These are phyloP conservation scores for Tetrapisispora phaffii DNA, from an alignment of 805 yeast genomes.

Conservation along the genomic window DNA sequence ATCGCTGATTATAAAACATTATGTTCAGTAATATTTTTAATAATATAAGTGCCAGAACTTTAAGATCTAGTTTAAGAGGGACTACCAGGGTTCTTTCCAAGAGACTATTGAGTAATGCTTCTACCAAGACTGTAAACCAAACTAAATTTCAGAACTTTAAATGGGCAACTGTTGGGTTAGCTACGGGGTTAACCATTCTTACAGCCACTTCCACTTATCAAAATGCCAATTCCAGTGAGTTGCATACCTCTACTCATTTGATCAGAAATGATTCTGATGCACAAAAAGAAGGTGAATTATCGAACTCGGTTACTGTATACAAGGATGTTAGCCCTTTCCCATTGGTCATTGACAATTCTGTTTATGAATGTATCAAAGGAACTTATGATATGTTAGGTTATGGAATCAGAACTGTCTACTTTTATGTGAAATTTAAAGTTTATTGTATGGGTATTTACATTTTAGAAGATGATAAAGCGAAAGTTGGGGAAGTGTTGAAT, in stretches of 20 bases:
- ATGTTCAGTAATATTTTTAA: neutral
- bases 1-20: neutral
- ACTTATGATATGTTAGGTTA: conserved; percentile 56
- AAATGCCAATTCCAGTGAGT: neutral
- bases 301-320: neutral
- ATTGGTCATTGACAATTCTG: neutral
- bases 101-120: neutral
- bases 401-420: conserved; percentile 78
- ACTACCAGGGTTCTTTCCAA: neutral
- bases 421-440: conserved; percentile 71
- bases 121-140: neutral
- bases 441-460: conserved; percentile 81
- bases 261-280: neutral
- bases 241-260: too few relatives aligned
- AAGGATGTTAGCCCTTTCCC: conserved; percentile 1
- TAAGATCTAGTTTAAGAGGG: neutral
- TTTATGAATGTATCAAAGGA: neutral
- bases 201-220: neutral
- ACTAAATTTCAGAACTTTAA: neutral
- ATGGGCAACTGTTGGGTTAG: neutral
- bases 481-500: conserved; percentile 35
- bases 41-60: neutral
- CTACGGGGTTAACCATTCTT: neutral
- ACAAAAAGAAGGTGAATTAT: neutral
- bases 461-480: conserved; percentile 40